Conservation (phyloP, 495 filamentous ascomycete species). For the Neurospora tetraspora region DNA sequence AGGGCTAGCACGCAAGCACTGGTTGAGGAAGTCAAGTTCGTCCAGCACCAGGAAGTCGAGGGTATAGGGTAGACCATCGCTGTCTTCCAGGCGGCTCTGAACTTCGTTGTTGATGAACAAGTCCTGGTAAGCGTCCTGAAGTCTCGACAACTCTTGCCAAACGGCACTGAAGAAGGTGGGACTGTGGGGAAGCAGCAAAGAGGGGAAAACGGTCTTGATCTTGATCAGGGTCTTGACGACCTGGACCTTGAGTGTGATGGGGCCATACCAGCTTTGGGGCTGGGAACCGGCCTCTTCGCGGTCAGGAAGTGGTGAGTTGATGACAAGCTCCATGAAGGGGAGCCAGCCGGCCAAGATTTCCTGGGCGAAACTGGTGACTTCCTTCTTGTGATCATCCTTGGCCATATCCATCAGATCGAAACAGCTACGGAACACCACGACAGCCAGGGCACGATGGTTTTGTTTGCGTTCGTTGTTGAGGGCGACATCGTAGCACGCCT, state of each 20-base stretch:
- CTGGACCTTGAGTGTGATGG: slow-evolving; percentile 78
- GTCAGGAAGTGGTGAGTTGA: slow-evolving; percentile 62
- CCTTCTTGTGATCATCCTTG: slow-evolving; percentile 75
- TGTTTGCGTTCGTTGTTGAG: slow-evolving; percentile 62
- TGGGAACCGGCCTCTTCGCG: slow-evolving; percentile 24
- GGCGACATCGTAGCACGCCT: slow-evolving; percentile 71
- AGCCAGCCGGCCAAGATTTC: slow-evolving; percentile 73
- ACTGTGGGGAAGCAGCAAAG: slow-evolving; percentile 69
- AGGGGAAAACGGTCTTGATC: slow-evolving; percentile 72
- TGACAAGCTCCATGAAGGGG: slow-evolving; percentile 68
- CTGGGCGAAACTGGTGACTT: slow-evolving; percentile 81
- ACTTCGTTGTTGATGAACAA: slow-evolving; percentile 78
- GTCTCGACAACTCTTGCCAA: slow-evolving; percentile 71
- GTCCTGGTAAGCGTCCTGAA: slow-evolving; percentile 60
- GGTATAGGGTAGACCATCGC: slow-evolving; percentile 84
- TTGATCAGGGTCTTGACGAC: slow-evolving; percentile 88
- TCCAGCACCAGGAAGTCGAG: slow-evolving; percentile 91
- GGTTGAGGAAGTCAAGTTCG: slow-evolving; percentile 86
- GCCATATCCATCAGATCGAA: slow-evolving; percentile 95
- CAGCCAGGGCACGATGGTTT: slow-evolving; percentile 67
- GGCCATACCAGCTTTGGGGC: slow-evolving; percentile 57
- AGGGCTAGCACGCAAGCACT: slow-evolving; percentile 69
- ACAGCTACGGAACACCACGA: slow-evolving; percentile 78
- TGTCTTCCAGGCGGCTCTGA: slow-evolving; percentile 81
- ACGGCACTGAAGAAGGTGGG: slow-evolving; percentile 68